Percentiles rank a stretch among this genome's conserved stretches.
Evolutionary conservation across 2,329 filamentous ascomycete species (phyloP).

Genomic region (Hirsutella minnesotensis): DNA sequence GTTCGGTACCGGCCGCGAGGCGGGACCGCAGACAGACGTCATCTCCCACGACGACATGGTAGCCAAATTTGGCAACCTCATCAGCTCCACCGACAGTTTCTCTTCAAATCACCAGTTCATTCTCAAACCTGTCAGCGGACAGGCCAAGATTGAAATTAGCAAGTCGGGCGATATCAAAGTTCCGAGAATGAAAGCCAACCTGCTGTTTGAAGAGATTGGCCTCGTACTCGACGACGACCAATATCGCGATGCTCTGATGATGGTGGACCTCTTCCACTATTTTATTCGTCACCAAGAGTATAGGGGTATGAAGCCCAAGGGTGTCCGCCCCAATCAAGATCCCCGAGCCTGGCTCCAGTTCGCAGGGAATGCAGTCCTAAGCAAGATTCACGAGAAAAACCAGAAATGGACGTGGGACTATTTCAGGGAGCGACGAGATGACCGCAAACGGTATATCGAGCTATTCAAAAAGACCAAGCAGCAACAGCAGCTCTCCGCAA

Average conservation of each 20-base stretch:
- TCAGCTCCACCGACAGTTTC: conserved; percentile 55
- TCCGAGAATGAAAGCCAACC: conserved; percentile 79
- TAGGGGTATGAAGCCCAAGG: conserved; percentile 81
- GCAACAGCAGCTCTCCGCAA: conserved; percentile 54
- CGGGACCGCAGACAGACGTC: conserved; percentile 29
- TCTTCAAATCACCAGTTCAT: conserved; percentile 73
- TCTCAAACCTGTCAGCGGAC: conserved; percentile 86
- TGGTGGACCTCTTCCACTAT: conserved; percentile 96
- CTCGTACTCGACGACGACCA: conserved; percentile 96
- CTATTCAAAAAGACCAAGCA: conserved; percentile 91
- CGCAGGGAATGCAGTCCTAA: conserved; percentile 76
- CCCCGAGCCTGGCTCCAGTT: conserved; percentile 88
- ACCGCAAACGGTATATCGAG: conserved; percentile 78
- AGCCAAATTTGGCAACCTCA: conserved; percentile 63
- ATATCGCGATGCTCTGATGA: conserved; percentile 94
- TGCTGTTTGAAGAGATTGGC: conserved; percentile 94
- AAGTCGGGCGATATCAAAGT: conserved; percentile 72
- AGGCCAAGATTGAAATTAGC: conserved; percentile 88
- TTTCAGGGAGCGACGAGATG: conserved; percentile 83
- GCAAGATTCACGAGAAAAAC: conserved; percentile 92
- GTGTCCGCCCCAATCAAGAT: conserved; percentile 70
- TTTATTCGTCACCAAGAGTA: conserved; percentile 97
- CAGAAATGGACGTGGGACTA: conserved; percentile 92
- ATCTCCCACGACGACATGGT: conserved; percentile 68
- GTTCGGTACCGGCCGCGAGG: conserved; percentile 70